Base-by-base conservation (phyloP, 1,139 yeast genomes). In the Lodderomyces theae region DNA sequence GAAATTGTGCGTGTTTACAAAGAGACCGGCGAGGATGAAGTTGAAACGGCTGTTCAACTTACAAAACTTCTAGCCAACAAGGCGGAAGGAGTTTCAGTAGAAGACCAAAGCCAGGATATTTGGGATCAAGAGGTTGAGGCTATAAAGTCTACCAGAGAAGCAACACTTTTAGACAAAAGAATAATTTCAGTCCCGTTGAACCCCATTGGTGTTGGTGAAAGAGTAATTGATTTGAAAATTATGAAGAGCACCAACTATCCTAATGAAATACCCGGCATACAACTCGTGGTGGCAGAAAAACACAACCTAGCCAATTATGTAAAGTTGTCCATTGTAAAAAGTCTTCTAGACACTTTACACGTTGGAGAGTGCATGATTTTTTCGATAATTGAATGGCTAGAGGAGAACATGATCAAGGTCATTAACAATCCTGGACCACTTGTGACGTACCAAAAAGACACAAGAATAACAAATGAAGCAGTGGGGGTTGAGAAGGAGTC, bases 111-210 rank as follows among this genome's bases (percentile, higher is more conserved):
- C 4, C 57, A 54, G 26, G 74, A 67, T 5, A 57, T 76, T 10
- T 90, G 97, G 97, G 58, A 66, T 2, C 85, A 86, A 54, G 97
- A 90, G 57, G 53, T 85, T n/a, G 86, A 82, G 43, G 81, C 88
- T 34, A 61, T 90, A 41, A 60, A 66, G 30, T 69, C 80, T 28
- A 78, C 86, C 35, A 79, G 78, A 13, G 34, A 37, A n/a, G 47
- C 58, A 3, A 49, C 43, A n/a, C 5, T 9, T 4, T 39, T 50
- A 9, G 54, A 52, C 4, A 58, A 51, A 1, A 53, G 59, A 25
- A 52, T 57, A 3, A 52, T 54, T 4, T 56, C 66, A 12, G 65
- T 62, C 13, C 36, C 50, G 1, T 57, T 76, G 32, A 54, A 60
- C 26, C 69, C 69, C 0, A 54, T 57, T 47, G 68, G 39, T 2